phyloP scores from a whole-genome alignment of 495 filamentous ascomycete genomes.

The Xylaria grammica region DNA sequence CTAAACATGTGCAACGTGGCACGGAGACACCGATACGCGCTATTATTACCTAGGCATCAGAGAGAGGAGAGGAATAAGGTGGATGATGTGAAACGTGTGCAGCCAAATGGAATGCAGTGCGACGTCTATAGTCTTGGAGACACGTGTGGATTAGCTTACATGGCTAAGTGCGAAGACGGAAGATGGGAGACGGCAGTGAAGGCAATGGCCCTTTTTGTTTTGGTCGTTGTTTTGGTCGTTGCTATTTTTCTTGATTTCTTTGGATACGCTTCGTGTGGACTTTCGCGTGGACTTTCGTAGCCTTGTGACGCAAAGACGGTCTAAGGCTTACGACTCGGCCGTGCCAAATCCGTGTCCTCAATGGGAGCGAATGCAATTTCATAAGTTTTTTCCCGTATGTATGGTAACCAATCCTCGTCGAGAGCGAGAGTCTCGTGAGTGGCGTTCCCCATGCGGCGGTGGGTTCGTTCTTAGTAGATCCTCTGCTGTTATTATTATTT shows the following conservation, averaged over 20 bases:
- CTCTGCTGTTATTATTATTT: no score
- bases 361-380: background rate
- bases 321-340: background rate
- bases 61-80: background rate
- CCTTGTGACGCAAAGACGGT: constrained; percentile 3
- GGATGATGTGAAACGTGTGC: background rate
- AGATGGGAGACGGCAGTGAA: no score
- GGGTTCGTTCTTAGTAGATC: background rate
- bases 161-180: no score
- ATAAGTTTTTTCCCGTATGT: background rate
- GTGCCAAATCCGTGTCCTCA: background rate
- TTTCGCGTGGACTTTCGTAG: background rate
- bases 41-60: background rate
- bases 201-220: no score
- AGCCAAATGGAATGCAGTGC: background rate
- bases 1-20: background rate
- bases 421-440: background rate
- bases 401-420: background rate
- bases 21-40: background rate
- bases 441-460: background rate
- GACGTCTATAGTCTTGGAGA: background rate
- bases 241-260: no score
- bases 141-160: background rate
- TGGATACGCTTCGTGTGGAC: no score
- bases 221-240: no score